These are phyloP conservation scores for Lathyrus aphaca DNA, from an alignment of 306 rosid species.

Conservation along the genomic window DNA sequence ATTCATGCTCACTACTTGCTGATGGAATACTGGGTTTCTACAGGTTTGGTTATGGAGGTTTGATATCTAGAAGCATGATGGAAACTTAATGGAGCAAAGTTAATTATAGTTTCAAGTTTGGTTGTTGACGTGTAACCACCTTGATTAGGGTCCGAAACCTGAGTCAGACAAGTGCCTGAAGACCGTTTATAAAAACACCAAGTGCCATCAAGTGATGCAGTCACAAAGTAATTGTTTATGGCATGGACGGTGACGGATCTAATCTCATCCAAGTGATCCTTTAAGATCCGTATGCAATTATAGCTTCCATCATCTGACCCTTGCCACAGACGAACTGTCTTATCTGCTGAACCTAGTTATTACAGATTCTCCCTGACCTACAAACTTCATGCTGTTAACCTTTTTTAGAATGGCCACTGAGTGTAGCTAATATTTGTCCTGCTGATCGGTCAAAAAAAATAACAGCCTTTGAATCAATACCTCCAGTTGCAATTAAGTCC, in stretches of 20 bases:
- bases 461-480: conserved; percentile 90
- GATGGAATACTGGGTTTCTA: too few relatives aligned
- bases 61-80: too few relatives aligned
- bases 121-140: too few relatives aligned
- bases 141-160: too few relatives aligned
- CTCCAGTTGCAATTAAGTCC: conserved; percentile 96
- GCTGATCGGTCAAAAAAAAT: conserved; percentile 85
- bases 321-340: conserved; percentile 98
- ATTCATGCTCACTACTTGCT: too few relatives aligned
- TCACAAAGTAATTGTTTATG: conserved; percentile 86
- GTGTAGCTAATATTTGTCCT: conserved; percentile 91
- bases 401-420: conserved; percentile 93
- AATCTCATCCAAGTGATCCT: conserved; percentile 94
- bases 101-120: too few relatives aligned
- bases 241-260: conserved; percentile 96
- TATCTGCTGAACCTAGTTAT: conserved; percentile 88
- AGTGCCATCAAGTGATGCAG: conserved; percentile 91
- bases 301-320: conserved; percentile 79
- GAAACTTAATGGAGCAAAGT: too few relatives aligned
- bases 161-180: conserved; percentile 89
- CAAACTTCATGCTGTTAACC: conserved; percentile 93
- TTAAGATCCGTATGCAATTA: conserved; percentile 70
- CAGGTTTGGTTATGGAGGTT: too few relatives aligned
- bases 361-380: conserved; percentile 67
- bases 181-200: conserved; percentile 97